A percentile compares a stretch with the other conserved stretches of the same genome.
Conservation (phyloP, 306 rosid genomes). For the Biancaea sappan region DNA sequence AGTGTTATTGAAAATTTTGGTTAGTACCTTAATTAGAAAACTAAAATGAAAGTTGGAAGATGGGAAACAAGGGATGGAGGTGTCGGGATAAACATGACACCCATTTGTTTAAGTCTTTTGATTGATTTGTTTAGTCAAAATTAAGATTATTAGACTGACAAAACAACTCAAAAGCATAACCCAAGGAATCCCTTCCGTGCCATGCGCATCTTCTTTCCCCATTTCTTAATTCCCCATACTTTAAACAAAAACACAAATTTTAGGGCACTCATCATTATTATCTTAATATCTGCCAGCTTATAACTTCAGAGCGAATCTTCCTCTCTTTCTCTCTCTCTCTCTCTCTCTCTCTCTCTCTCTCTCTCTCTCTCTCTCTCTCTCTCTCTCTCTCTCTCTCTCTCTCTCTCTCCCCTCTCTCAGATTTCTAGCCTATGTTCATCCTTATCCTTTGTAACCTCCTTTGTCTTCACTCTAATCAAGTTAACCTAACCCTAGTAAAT, state of each 20-base stretch:
- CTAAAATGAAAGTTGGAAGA: conserved; percentile 62
- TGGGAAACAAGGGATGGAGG: conserved; percentile 68
- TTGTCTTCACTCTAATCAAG: conserved; percentile 37
- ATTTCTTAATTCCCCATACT: conserved; percentile 23
- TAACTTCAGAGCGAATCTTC: conserved; percentile 43
- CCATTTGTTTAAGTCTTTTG: conserved; percentile 50
- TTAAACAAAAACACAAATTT: conserved; percentile 20
- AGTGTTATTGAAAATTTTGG: conserved; percentile 40
- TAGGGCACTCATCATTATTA: conserved; percentile 3
- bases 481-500: conserved; percentile 43
- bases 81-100: conserved; percentile 91
- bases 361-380: conserved; percentile 28
- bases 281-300: conserved; percentile 25
- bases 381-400: conserved; percentile 36
- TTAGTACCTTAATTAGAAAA: conserved; percentile 38
- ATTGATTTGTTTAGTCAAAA: conserved; percentile 37
- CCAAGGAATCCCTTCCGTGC: conserved; percentile 55
- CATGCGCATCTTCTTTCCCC: conserved; percentile 67
- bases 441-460: conserved; percentile 61
- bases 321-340: conserved; percentile 27
- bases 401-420: conserved; percentile 14
- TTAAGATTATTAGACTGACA: conserved; percentile 27
- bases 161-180: conserved; percentile 68
- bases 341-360: conserved; percentile 33
- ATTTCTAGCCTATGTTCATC: conserved; percentile 40